phyloP scores from a whole-genome alignment of 768 basidiomycete genomes.

The Hygrocybe punicea region DNA sequence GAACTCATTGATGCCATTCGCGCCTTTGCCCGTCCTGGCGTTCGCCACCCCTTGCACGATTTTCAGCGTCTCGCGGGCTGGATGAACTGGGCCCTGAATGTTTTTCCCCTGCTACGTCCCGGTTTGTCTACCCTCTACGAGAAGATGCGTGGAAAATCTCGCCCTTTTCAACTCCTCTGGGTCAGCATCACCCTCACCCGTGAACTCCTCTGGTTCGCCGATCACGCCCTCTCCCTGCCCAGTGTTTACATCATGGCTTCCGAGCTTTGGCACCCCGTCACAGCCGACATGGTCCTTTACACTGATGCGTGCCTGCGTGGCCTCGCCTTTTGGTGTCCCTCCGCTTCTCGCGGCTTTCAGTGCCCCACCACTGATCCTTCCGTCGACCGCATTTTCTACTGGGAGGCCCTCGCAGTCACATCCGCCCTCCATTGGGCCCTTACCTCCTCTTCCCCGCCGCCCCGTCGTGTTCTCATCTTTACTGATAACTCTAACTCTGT shows the following conservation, averaged over 20 bases:
- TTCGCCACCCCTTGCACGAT: slow-evolving; percentile 16
- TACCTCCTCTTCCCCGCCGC: too few relatives aligned
- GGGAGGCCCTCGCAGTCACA: too few relatives aligned
- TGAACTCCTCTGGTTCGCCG: slow-evolving; percentile 31
- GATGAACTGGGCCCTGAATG: slow-evolving; percentile 33
- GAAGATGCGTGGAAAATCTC: slow-evolving; percentile 28
- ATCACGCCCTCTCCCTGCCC: slow-evolving; percentile 14
- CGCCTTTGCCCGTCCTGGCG: neutral
- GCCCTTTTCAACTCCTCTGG: slow-evolving; percentile 14
- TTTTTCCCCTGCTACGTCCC: slow-evolving; percentile 22
- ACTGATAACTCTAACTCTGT: too few relatives aligned
- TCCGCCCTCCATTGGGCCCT: too few relatives aligned
- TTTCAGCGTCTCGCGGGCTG: slow-evolving; percentile 36
- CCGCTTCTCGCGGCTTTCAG: too few relatives aligned
- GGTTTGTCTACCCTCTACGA: slow-evolving; percentile 26
- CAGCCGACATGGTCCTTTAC: slow-evolving; percentile 14
- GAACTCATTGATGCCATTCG: slow-evolving; percentile 10
- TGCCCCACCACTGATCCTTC: too few relatives aligned
- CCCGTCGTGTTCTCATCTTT: too few relatives aligned
- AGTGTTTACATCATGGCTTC: slow-evolving; percentile 24
- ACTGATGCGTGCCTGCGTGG: slow-evolving; percentile 22
- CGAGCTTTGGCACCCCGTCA: slow-evolving; percentile 9
- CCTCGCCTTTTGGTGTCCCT: too few relatives aligned
- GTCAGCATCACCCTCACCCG: slow-evolving; percentile 19
- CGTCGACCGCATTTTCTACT: too few relatives aligned